Percentiles rank a stretch among this genome's conserved stretches.
These are phyloP conservation scores for Trypanosoma boissoni DNA, from an alignment of 208 protist species.

Conservation along the genomic window DNA sequence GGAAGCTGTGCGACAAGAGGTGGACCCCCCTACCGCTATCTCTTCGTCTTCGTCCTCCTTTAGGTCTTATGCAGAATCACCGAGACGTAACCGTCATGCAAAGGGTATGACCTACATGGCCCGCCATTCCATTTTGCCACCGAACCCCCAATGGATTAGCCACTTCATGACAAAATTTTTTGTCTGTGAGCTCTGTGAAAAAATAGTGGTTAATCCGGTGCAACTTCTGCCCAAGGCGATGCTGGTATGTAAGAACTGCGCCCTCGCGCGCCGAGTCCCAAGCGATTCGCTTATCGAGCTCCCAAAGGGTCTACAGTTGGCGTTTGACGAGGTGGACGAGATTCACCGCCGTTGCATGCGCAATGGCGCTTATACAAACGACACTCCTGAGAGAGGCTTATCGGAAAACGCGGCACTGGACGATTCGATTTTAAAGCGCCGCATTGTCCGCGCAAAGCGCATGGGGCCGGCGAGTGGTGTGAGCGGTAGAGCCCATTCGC, in stretches of 20 bases:
- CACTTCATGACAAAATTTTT: conserved; percentile 42
- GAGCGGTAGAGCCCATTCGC: background rate
- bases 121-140: background rate
- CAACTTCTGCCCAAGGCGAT: conserved; percentile 34
- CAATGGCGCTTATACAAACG: background rate
- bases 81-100: background rate
- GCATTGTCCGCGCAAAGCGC: conserved; percentile 33
- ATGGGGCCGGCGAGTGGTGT: background rate
- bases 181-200: conserved; percentile 44
- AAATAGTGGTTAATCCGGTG: conserved; percentile 47
- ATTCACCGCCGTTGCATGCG: background rate
- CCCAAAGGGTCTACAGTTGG: conserved; percentile 26
- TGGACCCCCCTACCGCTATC: conserved; percentile 1
- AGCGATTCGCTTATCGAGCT: conserved; percentile 29
- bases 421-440: conserved; percentile 25
- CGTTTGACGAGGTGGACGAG: conserved; percentile 29
- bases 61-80: conserved; percentile 16
- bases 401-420: background rate
- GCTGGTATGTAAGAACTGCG: conserved; percentile 56
- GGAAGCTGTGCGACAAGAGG: conserved; percentile 15
- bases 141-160: conserved; percentile 20
- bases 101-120: background rate
- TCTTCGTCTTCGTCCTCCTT: conserved; percentile 20
- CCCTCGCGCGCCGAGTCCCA: conserved; percentile 15
- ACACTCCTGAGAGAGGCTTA: background rate